Percentiles rank a stretch among this genome's conserved stretches.
Conservation (phyloP, 2,329 filamentous ascomycete species). For the Penicillium brasilianum region DNA sequence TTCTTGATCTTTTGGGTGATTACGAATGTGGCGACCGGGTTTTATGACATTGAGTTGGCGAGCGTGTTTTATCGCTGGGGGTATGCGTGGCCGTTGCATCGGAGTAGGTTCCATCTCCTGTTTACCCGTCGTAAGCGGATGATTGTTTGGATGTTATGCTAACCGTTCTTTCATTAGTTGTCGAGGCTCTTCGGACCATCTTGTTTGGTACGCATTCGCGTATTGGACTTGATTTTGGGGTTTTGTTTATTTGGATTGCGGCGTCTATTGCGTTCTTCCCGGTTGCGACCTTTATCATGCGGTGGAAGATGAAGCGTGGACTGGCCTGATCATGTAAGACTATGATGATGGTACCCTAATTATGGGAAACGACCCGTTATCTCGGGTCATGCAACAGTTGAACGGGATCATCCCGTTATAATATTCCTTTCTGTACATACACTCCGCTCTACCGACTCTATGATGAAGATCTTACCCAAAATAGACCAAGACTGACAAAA, state of each 20-base stretch:
- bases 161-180: conserved; percentile 48
- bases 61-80: conserved; percentile 66
- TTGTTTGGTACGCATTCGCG: conserved; percentile 64
- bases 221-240: conserved; percentile 65
- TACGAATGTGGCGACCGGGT: conserved; percentile 65
- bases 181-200: conserved; percentile 64
- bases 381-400: too few species aligned
- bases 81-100: conserved; percentile 67
- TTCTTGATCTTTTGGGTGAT: conserved; percentile 74
- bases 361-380: too few species aligned
- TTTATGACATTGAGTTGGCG: conserved; percentile 64
- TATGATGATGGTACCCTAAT: background rate
- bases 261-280: conserved; percentile 36
- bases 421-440: too few species aligned
- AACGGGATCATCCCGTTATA: too few species aligned
- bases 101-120: conserved; percentile 46
- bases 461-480: too few species aligned
- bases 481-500: too few species aligned
- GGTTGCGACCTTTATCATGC: conserved; percentile 38
- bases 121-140: background rate
- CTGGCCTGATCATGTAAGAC: background rate
- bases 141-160: conserved; percentile 6
- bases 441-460: too few species aligned
- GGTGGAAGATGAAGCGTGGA: conserved; percentile 40
- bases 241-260: conserved; percentile 62